Evolutionary conservation across 441 rosid genomes (phyloP).

Genomic region (Adansonia gregorii): DNA sequence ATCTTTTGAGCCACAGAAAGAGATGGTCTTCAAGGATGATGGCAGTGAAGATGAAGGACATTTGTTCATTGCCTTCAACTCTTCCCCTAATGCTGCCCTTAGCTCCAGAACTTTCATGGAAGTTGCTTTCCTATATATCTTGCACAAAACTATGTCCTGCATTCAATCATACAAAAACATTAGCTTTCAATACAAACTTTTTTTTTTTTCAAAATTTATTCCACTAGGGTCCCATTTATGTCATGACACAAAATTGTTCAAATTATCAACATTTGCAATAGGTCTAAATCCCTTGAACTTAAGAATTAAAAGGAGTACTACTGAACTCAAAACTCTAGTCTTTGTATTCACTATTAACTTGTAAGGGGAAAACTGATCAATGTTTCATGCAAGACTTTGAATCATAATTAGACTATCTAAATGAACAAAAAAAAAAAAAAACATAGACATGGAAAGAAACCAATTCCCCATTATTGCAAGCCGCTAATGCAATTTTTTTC

Average conservation of each 20-base stretch:
- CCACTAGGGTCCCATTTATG: too few species aligned
- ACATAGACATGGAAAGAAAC: too few species aligned
- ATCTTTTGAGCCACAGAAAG: constrained; percentile 45
- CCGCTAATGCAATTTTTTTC: too few species aligned
- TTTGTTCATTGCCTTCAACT: constrained; percentile 28
- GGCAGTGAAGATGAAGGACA: constrained; percentile 50
- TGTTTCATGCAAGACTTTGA: too few species aligned
- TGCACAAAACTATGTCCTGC: constrained; percentile 87
- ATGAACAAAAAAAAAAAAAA: too few species aligned
- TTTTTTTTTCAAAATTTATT: too few species aligned
- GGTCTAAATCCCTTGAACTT: not conserved
- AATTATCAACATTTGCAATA: not conserved
- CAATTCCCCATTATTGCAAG: too few species aligned
- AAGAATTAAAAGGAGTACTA: not conserved
- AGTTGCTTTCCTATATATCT: constrained; percentile 91
- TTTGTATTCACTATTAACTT: not conserved
- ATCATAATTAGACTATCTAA: too few species aligned
- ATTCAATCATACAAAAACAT: not conserved
- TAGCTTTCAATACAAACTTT: too few species aligned
- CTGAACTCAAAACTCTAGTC: not conserved
- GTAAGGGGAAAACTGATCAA: too few species aligned
- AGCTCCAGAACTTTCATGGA: constrained; percentile 83
- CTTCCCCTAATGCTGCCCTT: constrained; percentile 78
- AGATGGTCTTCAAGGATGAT: constrained; percentile 46
- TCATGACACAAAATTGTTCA: not conserved